These are phyloP conservation scores for Amanita brunnescens DNA, from an alignment of 768 basidiomycete species.

Conservation along the genomic window DNA sequence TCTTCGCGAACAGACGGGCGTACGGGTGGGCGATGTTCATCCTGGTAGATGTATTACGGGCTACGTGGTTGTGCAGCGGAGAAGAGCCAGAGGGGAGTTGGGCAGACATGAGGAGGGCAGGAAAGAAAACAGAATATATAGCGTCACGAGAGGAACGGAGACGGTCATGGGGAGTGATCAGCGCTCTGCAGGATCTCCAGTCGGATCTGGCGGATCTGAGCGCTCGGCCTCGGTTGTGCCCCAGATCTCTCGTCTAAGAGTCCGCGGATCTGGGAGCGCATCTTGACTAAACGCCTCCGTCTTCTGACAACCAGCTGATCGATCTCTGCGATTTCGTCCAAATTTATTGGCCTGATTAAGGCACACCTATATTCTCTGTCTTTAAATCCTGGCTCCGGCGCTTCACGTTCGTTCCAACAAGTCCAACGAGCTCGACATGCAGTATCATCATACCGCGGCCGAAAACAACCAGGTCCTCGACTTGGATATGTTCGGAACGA, in stretches of 20 bases:
- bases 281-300: slow-evolving; percentile 1
- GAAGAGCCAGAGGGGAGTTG: not conserved
- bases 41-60: slow-evolving; percentile 4
- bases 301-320: slow-evolving; percentile 1
- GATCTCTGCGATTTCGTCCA: slow-evolving; percentile 2
- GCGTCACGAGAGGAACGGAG: not conserved
- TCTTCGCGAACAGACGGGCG: slow-evolving; percentile 59
- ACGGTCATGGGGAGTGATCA: slow-evolving; percentile 12
- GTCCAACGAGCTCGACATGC: not conserved
- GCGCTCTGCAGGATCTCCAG: slow-evolving; percentile 12
- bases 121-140: not conserved
- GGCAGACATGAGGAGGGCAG: slow-evolving; percentile 7
- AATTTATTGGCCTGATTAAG: slow-evolving; percentile 1
- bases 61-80: slow-evolving; percentile 8
- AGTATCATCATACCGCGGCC: not conserved
- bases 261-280: slow-evolving; percentile 1
- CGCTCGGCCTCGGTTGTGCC: not conserved
- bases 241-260: not conserved
- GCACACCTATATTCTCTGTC: not conserved
- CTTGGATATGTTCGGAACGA: not conserved
- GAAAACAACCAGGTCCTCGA: not conserved
- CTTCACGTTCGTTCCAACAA: no score
- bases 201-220: slow-evolving; percentile 12
- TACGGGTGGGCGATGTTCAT: slow-evolving; percentile 50
- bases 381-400: not conserved